These are phyloP conservation scores for Trichoderma harzianum DNA, from an alignment of 2,329 filamentous ascomycete genomes.

Conservation along the genomic window DNA sequence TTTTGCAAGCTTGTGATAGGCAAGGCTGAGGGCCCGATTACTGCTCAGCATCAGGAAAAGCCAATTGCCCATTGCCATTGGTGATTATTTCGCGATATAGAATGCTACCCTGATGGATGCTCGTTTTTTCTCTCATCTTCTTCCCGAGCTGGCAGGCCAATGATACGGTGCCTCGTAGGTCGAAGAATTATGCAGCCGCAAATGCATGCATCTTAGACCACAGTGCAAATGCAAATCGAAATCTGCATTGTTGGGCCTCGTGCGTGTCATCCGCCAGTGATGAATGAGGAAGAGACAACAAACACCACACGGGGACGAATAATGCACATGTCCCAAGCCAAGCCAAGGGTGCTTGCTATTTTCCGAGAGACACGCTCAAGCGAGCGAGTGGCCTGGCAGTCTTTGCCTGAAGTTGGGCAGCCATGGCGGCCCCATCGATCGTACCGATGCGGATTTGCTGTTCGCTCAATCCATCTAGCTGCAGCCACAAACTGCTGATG, in stretches of 20 bases:
- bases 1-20: slow-evolving; percentile 8
- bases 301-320: background rate
- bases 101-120: slow-evolving; percentile 4
- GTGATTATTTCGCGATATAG: slow-evolving; percentile 12
- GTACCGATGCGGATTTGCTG: slow-evolving; percentile 4
- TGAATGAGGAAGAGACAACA: background rate
- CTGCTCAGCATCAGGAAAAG: background rate
- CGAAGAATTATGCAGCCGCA: slow-evolving; percentile 15
- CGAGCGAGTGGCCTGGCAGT: slow-evolving; percentile 4
- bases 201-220: slow-evolving; percentile 10
- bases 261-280: background rate
- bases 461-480: slow-evolving; percentile 14
- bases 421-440: slow-evolving; percentile 12
- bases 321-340: background rate
- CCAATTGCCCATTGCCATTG: slow-evolving; percentile 11
- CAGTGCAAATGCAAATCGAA: background rate
- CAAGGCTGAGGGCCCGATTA: slow-evolving; percentile 9
- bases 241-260: slow-evolving; percentile 1
- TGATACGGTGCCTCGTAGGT: slow-evolving; percentile 8
- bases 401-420: slow-evolving; percentile 15
- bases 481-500: slow-evolving; percentile 14
- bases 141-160: background rate
- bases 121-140: background rate
- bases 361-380: slow-evolving; percentile 16
- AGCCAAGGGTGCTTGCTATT: background rate